A percentile compares a stretch with the other conserved stretches of the same genome.
Evolutionary conservation across 164 flowering plant genomes (phyloP).

Genomic region (Tetracentron sinense): DNA sequence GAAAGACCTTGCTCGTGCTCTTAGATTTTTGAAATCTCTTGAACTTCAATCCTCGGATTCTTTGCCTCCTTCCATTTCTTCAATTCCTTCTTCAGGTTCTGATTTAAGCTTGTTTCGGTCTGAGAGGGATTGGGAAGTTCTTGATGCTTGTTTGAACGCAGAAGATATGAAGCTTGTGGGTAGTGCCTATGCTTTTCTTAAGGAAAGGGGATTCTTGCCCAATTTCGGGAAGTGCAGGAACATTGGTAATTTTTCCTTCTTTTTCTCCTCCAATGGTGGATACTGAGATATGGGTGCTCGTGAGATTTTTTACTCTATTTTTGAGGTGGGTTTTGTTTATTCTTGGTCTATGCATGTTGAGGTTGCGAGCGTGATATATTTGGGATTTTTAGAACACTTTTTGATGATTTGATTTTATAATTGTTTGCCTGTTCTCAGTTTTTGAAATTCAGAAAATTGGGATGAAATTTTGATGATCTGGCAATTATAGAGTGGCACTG

Average conservation of each 20-base stretch:
- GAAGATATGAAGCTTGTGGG: conserved; percentile 91
- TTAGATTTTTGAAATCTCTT: conserved; percentile 49
- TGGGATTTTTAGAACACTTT: background rate
- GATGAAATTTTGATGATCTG: no score
- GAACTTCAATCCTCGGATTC: conserved; percentile 22
- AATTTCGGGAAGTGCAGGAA: conserved; percentile 80
- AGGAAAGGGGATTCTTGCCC: conserved; percentile 65
- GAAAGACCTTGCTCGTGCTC: conserved; percentile 78
- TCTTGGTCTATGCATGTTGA: no score
- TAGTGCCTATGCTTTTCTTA: conserved; percentile 63
- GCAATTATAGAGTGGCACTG: no score
- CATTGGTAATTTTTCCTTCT: conserved; percentile 44
- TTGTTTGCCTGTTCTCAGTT: no score
- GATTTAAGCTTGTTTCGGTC: conserved; percentile 3
- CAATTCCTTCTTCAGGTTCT: conserved; percentile 9
- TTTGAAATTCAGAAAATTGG: no score
- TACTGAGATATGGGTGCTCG: background rate
- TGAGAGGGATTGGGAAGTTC: conserved; percentile 79
- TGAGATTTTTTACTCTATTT: background rate
- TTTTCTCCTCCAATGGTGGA: background rate
- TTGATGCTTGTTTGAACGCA: conserved; percentile 90
- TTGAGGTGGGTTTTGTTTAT: background rate
- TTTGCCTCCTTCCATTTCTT: conserved; percentile 15
- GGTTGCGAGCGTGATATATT: no score
- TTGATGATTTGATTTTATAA: background rate